Evolutionary conservation across 306 rosid species (phyloP), one percentile per base, ranked within the genome.

Genomic region (Leucaena leucocephala): DNA sequence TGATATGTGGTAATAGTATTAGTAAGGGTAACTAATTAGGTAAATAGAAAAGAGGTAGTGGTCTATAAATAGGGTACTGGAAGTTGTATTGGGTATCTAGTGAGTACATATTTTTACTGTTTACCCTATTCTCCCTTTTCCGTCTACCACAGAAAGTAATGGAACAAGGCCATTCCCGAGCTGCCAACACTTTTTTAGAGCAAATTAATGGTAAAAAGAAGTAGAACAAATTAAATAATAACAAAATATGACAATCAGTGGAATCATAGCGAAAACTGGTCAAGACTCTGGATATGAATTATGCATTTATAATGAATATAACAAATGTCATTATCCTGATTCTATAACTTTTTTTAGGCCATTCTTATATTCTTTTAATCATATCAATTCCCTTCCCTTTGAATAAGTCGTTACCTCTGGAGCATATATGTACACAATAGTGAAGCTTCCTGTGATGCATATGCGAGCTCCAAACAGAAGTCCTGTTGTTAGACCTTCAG

Each of bases 381-480:
- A 65, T 82, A 66, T 46, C 64, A 71, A 48, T 67, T 48, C 74
- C 77, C 61, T 67, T 48, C 74, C 74, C 66, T 43, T 46, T 27
- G 33, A 55, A 66, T 68, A 62, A 65, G 54, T 5, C 44, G n/a
- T 81, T 84, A 93, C 99, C 98, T 95, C 99, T 11, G 99, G 99
- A 68, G 99, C 99, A 76, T 95, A 95, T 80, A 95, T 95, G 68
- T 90, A 95, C 68, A 95, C 81, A 70, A 93, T 82, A 19, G 98
- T 91, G 86, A 93, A 95, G 72, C 98, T 89, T 52, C 85, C 86
- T 22, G 97, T 93, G 85, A 95, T 93, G 88, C 99, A 95, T 68
- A 88, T 68, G 84, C 98, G 99, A 87, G 99, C 99, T 83, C 97
- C 98, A 84, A 95, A 95, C 52, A 95, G 83, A 81, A 95, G 93